Evolutionary conservation across 768 basidiomycete species (phyloP), one percentile per base, ranked within the genome.

Genomic region (Chlorophyllum brunneum): DNA sequence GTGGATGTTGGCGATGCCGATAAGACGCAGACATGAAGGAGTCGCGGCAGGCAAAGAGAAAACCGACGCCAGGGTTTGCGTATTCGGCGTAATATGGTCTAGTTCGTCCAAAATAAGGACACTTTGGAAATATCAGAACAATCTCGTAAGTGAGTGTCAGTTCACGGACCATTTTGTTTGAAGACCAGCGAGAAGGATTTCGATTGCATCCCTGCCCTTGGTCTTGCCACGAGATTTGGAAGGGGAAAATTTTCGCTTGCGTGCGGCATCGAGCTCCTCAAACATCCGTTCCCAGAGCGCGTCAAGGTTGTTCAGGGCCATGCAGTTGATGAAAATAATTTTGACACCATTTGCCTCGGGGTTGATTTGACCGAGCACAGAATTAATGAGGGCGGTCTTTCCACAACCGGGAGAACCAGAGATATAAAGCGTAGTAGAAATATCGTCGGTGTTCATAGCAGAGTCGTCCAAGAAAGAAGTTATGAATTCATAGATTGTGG

Each of bases 361-460:
- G 22, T 72, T 66, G 23, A 78, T 56, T 6, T 70, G 66, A 16
- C 65, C 66, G 18, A 94, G 65, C 24, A 91, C 70, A 4, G 83
- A 72, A 59, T 86, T 85, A 23, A 93, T 80, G 3, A 95, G 72
- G 0, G 91, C 92, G 1, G 91, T 95, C 71, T 95, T 95, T 16
- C 92, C 92, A 2, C 92, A 92, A 1, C 95, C 95, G 3, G 94
- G 93, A 1, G 92, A 82, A 7, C 95, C 95, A 7, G 94, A 95
- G 47, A 98, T 85, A 66, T 95, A 98, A 53, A 95, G 74, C 37
- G 80, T 76, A 8, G 80, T 72, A 23, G 68, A 62, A 20, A 55
- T 48, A 3, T 59, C 60, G 16, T 61, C 61, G 39, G 63, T 60
- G 39, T 43, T 47, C 49, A 57, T 61, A 8, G 63, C 50, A 34